Evolutionary conservation across 2,329 filamentous ascomycete genomes (phyloP).

Genomic region (Cadophora sp.): DNA sequence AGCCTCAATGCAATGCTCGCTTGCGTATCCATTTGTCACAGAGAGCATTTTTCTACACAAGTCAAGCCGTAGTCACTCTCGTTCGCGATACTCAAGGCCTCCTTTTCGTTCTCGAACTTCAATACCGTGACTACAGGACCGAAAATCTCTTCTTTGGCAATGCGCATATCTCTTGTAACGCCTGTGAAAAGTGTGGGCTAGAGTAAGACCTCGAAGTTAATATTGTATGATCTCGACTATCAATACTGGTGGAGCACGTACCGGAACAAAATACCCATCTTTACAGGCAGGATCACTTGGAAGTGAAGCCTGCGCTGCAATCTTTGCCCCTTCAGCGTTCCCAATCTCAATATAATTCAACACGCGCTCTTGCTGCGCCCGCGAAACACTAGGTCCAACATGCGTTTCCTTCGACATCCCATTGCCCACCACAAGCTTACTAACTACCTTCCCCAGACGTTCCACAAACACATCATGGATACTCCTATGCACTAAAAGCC

Average conservation of each 20-base stretch:
- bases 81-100: background rate
- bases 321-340: slow-evolving; percentile 48
- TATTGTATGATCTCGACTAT: background rate
- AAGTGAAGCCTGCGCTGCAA: slow-evolving; percentile 47
- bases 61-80: background rate
- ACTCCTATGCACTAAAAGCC: background rate
- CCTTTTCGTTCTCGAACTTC: background rate
- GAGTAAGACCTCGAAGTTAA: background rate
- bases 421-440: background rate
- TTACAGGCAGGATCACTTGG: slow-evolving; percentile 1
- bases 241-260: background rate
- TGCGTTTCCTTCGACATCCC: background rate
- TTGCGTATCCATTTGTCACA: slow-evolving; percentile 49
- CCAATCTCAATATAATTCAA: slow-evolving; percentile 49
- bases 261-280: background rate
- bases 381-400: background rate
- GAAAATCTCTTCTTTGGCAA: background rate
- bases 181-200: background rate
- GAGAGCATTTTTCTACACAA: background rate
- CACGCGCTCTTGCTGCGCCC: background rate
- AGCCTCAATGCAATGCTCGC: slow-evolving; percentile 21
- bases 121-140: background rate
- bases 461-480: background rate
- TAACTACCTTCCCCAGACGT: background rate
- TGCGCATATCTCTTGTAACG: background rate